Conservation (phyloP, 2,329 filamentous ascomycete species). For the Tolypocladium ovalisporum region DNA sequence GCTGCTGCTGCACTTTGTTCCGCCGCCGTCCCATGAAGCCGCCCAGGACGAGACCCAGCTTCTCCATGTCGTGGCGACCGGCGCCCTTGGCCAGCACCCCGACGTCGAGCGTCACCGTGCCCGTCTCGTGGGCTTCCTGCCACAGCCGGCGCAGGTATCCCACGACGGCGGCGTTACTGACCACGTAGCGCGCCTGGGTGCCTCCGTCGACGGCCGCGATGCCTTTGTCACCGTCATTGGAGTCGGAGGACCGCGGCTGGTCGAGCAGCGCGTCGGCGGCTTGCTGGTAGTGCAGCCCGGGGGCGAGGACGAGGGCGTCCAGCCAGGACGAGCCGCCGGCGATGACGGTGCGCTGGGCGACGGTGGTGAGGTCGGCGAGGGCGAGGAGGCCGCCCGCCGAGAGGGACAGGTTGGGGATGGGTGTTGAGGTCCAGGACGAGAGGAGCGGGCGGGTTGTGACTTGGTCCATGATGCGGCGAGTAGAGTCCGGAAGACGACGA, state of each 20-base stretch:
- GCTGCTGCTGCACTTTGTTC: not conserved
- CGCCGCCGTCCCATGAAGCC: not conserved
- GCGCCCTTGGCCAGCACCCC: conserved; percentile 8
- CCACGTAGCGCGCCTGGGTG: conserved; percentile 15
- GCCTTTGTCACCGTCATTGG: not conserved
- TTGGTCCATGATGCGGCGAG: not conserved
- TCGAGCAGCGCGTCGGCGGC: conserved; percentile 36
- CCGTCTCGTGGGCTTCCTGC: conserved; percentile 7
- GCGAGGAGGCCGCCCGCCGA: conserved; percentile 45
- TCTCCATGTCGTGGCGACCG: conserved; percentile 4
- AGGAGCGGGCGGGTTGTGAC: conserved; percentile 14
- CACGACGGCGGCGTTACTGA: conserved; percentile 42
- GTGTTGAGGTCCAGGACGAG: conserved; percentile 31
- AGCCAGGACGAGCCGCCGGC: conserved; percentile 45
- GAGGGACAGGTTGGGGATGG: conserved; percentile 33
- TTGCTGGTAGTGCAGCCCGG: conserved; percentile 51
- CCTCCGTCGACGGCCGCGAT: not conserved
- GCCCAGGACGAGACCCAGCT: conserved; percentile 9
- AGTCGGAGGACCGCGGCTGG: not conserved
- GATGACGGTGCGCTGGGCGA: conserved; percentile 44
- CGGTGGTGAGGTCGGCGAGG: conserved; percentile 46
- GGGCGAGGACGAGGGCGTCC: conserved; percentile 46
- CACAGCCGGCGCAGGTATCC: conserved; percentile 27
- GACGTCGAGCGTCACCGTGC: conserved; percentile 18
- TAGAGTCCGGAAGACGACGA: not conserved